A percentile compares a stretch with the other conserved stretches of the same genome.
phyloP scores from a whole-genome alignment of 2,329 filamentous ascomycete species.

The Fusarium heterosporum region DNA sequence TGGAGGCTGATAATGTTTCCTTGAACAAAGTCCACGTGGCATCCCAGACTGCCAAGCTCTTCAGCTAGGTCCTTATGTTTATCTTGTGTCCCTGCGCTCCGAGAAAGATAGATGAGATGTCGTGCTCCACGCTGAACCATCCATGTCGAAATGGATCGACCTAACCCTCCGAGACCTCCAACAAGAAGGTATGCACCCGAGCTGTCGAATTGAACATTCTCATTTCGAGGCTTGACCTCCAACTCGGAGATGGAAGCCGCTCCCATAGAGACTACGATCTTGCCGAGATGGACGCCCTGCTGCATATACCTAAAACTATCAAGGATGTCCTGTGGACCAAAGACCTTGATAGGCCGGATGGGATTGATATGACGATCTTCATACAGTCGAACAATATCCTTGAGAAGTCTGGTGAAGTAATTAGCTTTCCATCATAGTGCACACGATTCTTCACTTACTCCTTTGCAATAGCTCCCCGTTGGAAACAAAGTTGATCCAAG shows the following conservation, averaged over 20 bases:
- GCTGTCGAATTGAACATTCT: neutral
- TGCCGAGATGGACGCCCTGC: constrained; percentile 6
- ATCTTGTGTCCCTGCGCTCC: neutral
- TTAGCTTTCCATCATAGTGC: neutral
- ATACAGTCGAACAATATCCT: neutral
- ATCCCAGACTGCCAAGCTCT: neutral
- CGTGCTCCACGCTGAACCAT: constrained; percentile 2
- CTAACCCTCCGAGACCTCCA: neutral
- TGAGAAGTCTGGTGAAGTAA: neutral
- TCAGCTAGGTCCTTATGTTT: neutral
- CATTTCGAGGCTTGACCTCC: neutral
- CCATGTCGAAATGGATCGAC: constrained; percentile 5
- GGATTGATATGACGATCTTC: neutral
- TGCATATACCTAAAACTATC: constrained; percentile 12
- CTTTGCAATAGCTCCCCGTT: neutral
- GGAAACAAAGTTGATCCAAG: constrained; percentile 9
- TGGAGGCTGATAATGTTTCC: constrained; percentile 1
- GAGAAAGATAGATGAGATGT: constrained; percentile 8
- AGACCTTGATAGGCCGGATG: constrained; percentile 1
- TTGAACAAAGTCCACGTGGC: neutral
- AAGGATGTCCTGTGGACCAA: neutral
- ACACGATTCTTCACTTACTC: neutral
- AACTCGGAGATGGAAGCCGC: neutral
- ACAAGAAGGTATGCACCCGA: constrained; percentile 2
- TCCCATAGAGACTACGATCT: constrained; percentile 3